Percentiles rank a stretch among this genome's conserved stretches.
These are phyloP conservation scores for Microdochium paspali DNA, from an alignment of 2,329 filamentous ascomycete genomes.

Conservation along the genomic window DNA sequence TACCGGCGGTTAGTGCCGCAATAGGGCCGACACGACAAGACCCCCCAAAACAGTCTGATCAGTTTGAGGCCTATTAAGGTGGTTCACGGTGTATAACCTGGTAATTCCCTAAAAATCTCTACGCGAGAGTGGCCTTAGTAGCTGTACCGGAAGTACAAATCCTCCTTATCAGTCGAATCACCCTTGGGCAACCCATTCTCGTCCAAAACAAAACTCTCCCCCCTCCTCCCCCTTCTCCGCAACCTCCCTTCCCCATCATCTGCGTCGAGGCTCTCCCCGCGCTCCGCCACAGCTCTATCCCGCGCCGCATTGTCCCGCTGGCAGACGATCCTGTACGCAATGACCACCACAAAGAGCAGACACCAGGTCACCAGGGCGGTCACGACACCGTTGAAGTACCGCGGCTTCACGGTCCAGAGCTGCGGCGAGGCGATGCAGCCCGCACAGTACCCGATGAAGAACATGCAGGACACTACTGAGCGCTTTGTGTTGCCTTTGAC, in stretches of 20 bases:
- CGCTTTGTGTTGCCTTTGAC: slow-evolving; percentile 42
- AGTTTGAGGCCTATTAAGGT: too few species aligned
- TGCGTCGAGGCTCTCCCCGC: not conserved
- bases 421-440: slow-evolving; percentile 37
- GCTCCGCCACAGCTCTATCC: slow-evolving; percentile 4
- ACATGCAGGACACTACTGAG: slow-evolving; percentile 33
- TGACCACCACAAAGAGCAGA: slow-evolving; percentile 22
- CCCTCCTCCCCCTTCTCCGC: not conserved
- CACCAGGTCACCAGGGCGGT: slow-evolving; percentile 32
- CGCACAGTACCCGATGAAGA: slow-evolving; percentile 39
- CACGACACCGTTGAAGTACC: slow-evolving; percentile 36
- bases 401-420: slow-evolving; percentile 32
- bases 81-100: too few species aligned
- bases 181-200: slow-evolving; percentile 12
- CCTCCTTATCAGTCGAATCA: slow-evolving; percentile 26
- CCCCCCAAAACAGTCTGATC: too few species aligned
- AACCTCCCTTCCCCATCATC: too few species aligned
- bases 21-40: too few species aligned
- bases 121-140: too few species aligned
- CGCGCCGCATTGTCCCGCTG: slow-evolving; percentile 21
- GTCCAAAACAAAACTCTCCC: slow-evolving; percentile 10
- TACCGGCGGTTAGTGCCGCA: too few species aligned
- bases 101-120: too few species aligned
- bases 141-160: slow-evolving; percentile 22
- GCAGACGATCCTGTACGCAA: slow-evolving; percentile 24